These are phyloP conservation scores for Taxillus chinensis DNA, from an alignment of 164 flowering plant genomes.

Conservation along the genomic window DNA sequence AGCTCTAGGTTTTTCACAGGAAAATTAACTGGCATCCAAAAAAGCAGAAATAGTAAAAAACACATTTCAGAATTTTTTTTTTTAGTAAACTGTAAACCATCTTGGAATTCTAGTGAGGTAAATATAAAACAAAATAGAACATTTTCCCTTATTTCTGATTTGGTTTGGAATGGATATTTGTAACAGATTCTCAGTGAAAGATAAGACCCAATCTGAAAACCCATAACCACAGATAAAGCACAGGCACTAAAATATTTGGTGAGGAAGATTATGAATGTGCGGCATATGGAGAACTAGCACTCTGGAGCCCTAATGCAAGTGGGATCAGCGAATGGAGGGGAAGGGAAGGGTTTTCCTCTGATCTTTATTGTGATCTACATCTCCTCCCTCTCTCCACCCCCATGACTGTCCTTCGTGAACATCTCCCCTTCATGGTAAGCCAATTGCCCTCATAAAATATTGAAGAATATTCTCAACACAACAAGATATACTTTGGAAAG, in stretches of 20 bases:
- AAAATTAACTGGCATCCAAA: constrained; percentile 60
- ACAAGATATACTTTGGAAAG: no score
- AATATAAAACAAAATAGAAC: neutral
- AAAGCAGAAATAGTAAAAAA: constrained; percentile 7
- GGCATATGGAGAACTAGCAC: neutral
- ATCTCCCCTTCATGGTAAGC: no score
- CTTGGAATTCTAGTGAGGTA: neutral
- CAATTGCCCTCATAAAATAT: no score
- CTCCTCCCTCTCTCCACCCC: no score
- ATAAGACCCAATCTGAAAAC: neutral
- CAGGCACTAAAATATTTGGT: neutral
- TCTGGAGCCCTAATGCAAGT: neutral
- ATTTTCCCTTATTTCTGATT: no score
- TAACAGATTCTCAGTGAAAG: no score
- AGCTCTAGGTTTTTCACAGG: constrained; percentile 95
- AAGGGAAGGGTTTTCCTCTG: no score
- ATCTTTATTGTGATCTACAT: no score
- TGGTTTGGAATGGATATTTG: no score
- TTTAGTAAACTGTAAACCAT: neutral
- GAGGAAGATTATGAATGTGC: neutral
- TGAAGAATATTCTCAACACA: no score
- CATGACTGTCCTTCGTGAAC: no score
- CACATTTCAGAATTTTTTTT: neutral
- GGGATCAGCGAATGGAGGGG: no score
- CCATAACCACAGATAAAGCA: neutral